phyloP scores from a whole-genome alignment of 176 grass and related monocot species.

The Hordeum marinum region DNA sequence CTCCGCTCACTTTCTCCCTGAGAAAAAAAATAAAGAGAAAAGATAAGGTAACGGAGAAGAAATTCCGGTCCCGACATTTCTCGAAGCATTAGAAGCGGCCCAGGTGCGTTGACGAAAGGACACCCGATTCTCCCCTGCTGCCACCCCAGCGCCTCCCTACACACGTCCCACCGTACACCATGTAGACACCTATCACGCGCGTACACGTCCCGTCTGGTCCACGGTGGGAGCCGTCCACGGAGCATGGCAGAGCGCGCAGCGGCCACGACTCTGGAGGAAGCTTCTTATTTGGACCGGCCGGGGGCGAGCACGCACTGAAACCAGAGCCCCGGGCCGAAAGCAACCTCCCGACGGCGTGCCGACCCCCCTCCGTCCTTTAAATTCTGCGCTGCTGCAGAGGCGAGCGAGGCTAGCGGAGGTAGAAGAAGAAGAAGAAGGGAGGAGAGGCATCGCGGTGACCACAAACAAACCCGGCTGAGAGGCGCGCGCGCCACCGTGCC shows the following conservation, averaged over 20 bases:
- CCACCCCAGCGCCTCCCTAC: neutral
- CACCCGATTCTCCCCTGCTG: neutral
- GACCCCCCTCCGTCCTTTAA: neutral
- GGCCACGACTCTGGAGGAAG: slow-evolving; percentile 25
- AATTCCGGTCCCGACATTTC: slow-evolving; percentile 17
- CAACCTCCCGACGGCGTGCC: slow-evolving; percentile 28
- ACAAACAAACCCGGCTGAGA: neutral
- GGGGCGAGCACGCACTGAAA: neutral
- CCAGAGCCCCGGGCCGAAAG: neutral
- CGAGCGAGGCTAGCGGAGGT: neutral
- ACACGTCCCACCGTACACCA: neutral
- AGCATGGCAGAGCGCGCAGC: neutral
- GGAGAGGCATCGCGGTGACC: neutral
- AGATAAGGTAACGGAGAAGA: neutral
- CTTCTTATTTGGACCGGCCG: slow-evolving; percentile 43
- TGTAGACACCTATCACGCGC: neutral
- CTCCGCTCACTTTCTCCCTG: neutral
- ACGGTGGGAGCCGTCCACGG: neutral
- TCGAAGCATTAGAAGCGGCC: neutral
- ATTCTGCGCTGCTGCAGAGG: neutral
- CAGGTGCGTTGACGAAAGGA: slow-evolving; percentile 27
- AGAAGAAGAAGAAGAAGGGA: neutral
- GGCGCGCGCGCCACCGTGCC: neutral
- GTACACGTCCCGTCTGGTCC: neutral
- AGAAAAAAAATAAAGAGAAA: neutral